Evolutionary conservation across 352 stramenopile genomes (phyloP), one percentile per base, ranked within the genome.

Genomic region (Globisporangium recalcitrans): DNA sequence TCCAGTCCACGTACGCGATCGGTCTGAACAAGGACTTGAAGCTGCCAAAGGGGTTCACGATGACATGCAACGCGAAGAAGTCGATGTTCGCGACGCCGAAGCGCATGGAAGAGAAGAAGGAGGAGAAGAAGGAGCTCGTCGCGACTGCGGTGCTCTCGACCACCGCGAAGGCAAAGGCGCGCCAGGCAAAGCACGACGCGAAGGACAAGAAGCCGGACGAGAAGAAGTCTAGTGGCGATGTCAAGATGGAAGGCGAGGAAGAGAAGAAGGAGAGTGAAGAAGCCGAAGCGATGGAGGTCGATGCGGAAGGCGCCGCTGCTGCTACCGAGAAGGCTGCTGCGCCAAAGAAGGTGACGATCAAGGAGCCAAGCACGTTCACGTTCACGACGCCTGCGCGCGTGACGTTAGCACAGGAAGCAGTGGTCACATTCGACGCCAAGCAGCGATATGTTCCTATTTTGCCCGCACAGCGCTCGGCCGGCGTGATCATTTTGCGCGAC

Each of bases 61-160:
- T 98, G 38, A 77, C 86, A 29, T 99, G 97, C 75, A 90, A 97
- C 52, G 87, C 89, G 11, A 97, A 98, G 72, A 97, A 97, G 52
- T 98, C 91, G 67, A 74, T 82, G 32, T 99, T 99, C 82, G 96
- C 97, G 3, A 99, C 98, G 58, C 97, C 97, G 1, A 98, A 99
- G 81, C 94, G 91, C 36, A 80, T 99, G 62, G 95, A 98, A 64
- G 96, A 99, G 73, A 99, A 99, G 80, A 99, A 99, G 73, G 97
- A 99, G 69, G 96, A 99, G 64, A 98, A 98, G 74, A 99, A 99
- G 72, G 97, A 99, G 71, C 78, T 97, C 22, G 96, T 99, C 0
- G 94, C 97, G 10, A 99, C 96, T 0, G 97, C 98, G 4, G 93
- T 98, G 44, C 81, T 99, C 52, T 99, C 95, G 22, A 99, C 97